These are phyloP conservation scores for Colletotrichum ledebouriae DNA, from an alignment of 2,329 filamentous ascomycete species.

Conservation along the genomic window DNA sequence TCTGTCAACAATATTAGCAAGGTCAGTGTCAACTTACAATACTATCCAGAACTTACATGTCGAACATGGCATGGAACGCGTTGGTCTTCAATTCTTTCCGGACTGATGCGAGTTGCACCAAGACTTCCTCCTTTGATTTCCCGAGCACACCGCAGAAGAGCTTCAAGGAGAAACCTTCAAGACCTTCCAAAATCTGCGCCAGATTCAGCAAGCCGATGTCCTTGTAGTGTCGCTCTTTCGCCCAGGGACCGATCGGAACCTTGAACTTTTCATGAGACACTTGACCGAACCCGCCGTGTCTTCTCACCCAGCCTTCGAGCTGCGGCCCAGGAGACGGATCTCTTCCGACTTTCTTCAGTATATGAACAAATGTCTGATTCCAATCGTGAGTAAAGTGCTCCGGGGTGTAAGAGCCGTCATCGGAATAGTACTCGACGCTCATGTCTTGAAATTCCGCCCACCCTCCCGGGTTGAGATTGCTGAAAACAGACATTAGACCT, in stretches of 20 bases:
- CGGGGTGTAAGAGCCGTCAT: conserved; percentile 20
- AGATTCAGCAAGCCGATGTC: conserved; percentile 48
- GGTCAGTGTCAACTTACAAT: background rate
- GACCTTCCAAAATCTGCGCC: conserved; percentile 42
- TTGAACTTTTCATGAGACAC: conserved; percentile 50
- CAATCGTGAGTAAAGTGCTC: conserved; percentile 44
- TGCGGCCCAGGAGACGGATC: conserved; percentile 46
- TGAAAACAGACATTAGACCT: conserved; percentile 24
- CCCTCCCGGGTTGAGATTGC: conserved; percentile 54
- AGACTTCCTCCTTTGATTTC: conserved; percentile 47
- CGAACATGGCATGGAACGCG: conserved; percentile 46
- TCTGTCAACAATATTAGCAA: conserved; percentile 1
- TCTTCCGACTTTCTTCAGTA: conserved; percentile 42
- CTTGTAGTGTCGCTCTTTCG: conserved; percentile 49
- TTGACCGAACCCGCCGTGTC: conserved; percentile 52
- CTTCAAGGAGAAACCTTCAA: conserved; percentile 46
- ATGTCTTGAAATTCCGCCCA: conserved; percentile 52
- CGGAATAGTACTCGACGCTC: background rate
- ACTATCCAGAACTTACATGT: conserved; percentile 41
- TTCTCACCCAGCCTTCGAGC: conserved; percentile 49
- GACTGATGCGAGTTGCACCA: conserved; percentile 47
- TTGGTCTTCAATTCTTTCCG: conserved; percentile 49
- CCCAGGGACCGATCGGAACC: conserved; percentile 54
- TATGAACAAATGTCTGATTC: conserved; percentile 44
- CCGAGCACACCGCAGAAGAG: conserved; percentile 50